These are phyloP conservation scores for Trichosporon sp. DNA, from an alignment of 1,284 basidiomycete species.

Conservation along the genomic window DNA sequence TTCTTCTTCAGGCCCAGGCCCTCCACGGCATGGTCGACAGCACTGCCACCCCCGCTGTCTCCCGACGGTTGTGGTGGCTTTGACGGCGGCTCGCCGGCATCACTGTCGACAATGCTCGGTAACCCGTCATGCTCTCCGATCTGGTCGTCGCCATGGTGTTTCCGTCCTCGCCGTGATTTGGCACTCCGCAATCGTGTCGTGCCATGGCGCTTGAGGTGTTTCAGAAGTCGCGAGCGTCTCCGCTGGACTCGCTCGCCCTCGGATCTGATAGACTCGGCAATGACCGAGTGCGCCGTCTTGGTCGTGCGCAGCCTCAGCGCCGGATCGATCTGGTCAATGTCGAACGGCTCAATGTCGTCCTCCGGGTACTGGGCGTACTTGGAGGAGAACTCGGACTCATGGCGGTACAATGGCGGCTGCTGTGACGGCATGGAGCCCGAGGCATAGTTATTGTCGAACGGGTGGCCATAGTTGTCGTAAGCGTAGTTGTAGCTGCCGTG, in stretches of 20 bases:
- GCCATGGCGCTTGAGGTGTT: slow-evolving; percentile 52
- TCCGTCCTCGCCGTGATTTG: slow-evolving; percentile 16
- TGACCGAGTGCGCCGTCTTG: slow-evolving; percentile 81
- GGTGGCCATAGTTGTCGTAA: slow-evolving; percentile 10
- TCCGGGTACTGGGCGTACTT: slow-evolving; percentile 30
- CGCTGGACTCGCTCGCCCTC: slow-evolving; percentile 72
- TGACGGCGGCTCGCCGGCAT: slow-evolving; percentile 11
- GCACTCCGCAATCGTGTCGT: slow-evolving; percentile 14
- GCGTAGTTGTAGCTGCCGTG: slow-evolving; percentile 9
- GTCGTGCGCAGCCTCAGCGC: slow-evolving; percentile 82
- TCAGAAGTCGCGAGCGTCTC: slow-evolving; percentile 58
- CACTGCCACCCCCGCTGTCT: background rate
- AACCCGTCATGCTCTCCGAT: slow-evolving; percentile 1
- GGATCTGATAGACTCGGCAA: slow-evolving; percentile 78
- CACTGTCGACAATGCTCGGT: slow-evolving; percentile 15
- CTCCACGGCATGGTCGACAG: background rate
- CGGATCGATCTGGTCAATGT: slow-evolving; percentile 67
- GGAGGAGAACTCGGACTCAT: slow-evolving; percentile 5
- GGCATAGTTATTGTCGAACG: slow-evolving; percentile 10
- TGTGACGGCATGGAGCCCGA: slow-evolving; percentile 16
- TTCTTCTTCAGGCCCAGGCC: slow-evolving; percentile 24
- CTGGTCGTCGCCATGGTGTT: background rate
- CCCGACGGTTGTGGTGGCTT: background rate
- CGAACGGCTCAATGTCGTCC: slow-evolving; percentile 42
- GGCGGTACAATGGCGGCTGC: slow-evolving; percentile 10